These are phyloP conservation scores for Aaosphaeria arxii DNA, from an alignment of 2,329 filamentous ascomycete species.

Conservation along the genomic window DNA sequence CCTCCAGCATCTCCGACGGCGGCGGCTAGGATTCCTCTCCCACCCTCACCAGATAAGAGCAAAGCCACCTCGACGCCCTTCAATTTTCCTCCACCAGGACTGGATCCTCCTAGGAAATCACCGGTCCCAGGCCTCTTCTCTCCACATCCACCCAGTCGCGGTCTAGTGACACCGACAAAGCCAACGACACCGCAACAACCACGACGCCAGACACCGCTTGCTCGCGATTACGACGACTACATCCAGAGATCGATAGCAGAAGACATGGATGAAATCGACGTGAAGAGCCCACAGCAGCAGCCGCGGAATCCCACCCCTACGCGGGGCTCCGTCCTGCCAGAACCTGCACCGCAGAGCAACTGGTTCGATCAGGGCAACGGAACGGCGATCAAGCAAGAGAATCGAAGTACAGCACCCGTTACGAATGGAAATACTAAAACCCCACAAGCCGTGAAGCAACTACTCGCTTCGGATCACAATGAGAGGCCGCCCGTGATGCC, in stretches of 20 bases:
- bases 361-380: too few relatives aligned
- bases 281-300: slow-evolving; percentile 7
- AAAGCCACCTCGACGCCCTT: not conserved
- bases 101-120: slow-evolving; percentile 27
- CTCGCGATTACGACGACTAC: slow-evolving; percentile 43
- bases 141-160: slow-evolving; percentile 25
- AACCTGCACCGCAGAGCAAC: not conserved
- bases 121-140: slow-evolving; percentile 31
- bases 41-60: slow-evolving; percentile 45
- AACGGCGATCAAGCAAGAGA: too few relatives aligned
- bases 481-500: too few relatives aligned
- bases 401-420: too few relatives aligned
- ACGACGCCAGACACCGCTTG: slow-evolving; percentile 31
- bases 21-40: slow-evolving; percentile 45
- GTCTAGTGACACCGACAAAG: slow-evolving; percentile 27
- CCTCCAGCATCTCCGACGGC: slow-evolving; percentile 36
- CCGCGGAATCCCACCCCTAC: slow-evolving; percentile 26
- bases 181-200: slow-evolving; percentile 29
- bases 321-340: slow-evolving; percentile 22
- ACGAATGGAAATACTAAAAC: too few relatives aligned
- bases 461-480: too few relatives aligned
- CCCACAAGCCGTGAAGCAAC: too few relatives aligned
- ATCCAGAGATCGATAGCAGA: slow-evolving; percentile 47
- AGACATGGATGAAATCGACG: slow-evolving; percentile 40
- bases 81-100: slow-evolving; percentile 20